These are phyloP conservation scores for Gnomoniopsis smithogilvyi DNA, from an alignment of 2,329 filamentous ascomycete genomes.

Conservation along the genomic window DNA sequence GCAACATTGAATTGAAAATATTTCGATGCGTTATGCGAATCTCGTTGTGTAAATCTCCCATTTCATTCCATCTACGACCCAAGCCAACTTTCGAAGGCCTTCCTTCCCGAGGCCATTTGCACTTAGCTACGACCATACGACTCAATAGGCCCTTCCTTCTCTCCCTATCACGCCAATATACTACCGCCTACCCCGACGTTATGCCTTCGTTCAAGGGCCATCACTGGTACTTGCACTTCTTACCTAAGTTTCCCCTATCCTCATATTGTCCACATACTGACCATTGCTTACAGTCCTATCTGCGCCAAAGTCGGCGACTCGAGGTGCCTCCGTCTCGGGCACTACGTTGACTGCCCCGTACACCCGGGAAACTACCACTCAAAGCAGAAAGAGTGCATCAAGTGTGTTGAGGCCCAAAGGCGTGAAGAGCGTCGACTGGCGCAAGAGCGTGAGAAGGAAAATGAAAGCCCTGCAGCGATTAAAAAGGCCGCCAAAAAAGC, in stretches of 20 bases:
- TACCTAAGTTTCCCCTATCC: no score
- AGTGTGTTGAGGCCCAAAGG: background rate
- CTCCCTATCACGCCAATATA: no score
- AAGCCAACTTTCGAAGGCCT: no score
- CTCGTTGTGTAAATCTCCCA: no score
- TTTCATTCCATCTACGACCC: no score
- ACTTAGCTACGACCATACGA: no score
- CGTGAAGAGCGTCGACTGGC: background rate
- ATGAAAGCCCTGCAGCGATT: background rate
- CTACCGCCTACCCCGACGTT: background rate
- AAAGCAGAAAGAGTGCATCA: background rate
- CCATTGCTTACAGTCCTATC: background rate
- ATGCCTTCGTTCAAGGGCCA: constrained; percentile 9
- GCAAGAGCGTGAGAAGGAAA: constrained; percentile 25
- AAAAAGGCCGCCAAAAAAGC: background rate
- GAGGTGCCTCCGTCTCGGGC: background rate
- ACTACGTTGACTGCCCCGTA: background rate
- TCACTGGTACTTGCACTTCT: constrained; percentile 8
- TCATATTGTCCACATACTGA: background rate
- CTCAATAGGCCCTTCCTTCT: no score
- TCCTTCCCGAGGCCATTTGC: no score
- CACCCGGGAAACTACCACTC: constrained; percentile 3
- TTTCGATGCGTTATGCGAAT: no score
- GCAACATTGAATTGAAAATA: no score
- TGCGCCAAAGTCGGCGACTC: background rate